Base-by-base conservation (phyloP, 108 stramenopile genomes). In the Cyclotella atomus region DNA sequence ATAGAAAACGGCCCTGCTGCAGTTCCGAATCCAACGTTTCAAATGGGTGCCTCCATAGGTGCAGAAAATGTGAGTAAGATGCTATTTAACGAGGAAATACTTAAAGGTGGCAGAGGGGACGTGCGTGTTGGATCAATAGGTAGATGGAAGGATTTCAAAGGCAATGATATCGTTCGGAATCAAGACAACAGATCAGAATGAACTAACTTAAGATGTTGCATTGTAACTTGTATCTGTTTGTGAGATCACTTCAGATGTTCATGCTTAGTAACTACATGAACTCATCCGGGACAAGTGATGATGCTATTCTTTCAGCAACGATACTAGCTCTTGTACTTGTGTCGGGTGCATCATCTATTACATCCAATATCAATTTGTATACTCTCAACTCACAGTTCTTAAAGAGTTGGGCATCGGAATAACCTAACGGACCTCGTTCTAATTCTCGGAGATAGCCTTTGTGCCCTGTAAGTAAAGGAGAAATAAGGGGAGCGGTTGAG, bases 401-500 rank as follows among this genome's bases (percentile, higher is more conserved):
- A 63, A 86, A 90, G 44, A 72, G 19, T 0, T 81, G 75, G 20
- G 84, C 75, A 21, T 84, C 78, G 20, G 61, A 28, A 27, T 78
- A 24, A 20, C 81, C 85, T 36, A 90, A 70, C 12, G 73, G 67
- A 15, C 85, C 89, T 27, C 89, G 83, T 64, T 90, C 89, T 52
- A 90, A 59, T 52, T 87, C 87, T 19, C 87, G 68, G 36, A 90
- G 53, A 68, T 84, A 90, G 14, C 83, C 89, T 71, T 90, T 87
- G 76, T 90, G 89, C 19, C 76, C 84, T 59, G n/a, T n/a, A n/a
- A n/a, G n/a, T n/a, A n/a, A n/a, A n/a, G n/a, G n/a, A n/a, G n/a
- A n/a, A n/a, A n/a, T n/a, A n/a, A n/a, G n/a, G n/a, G n/a, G n/a
- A n/a, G n/a, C n/a, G n/a, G n/a, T n/a, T n/a, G n/a, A n/a, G n/a